Evolutionary conservation across 192 early-diverging fungal species (phyloP).

Genomic region (Backusella parvicylindrica): DNA sequence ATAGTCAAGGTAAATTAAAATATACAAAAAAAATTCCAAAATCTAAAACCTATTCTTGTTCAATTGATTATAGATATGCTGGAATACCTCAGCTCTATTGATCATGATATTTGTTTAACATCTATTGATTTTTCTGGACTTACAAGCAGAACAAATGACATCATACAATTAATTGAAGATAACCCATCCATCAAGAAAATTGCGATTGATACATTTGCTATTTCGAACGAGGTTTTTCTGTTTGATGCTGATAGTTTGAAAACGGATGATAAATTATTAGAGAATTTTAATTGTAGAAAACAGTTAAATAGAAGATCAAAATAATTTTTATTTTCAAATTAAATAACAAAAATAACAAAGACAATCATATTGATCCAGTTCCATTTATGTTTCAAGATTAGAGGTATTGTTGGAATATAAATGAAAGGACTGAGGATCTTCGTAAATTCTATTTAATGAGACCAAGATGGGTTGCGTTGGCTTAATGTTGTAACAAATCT

Average conservation of each 20-base stretch:
- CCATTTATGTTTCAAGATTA: background rate
- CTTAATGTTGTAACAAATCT: background rate
- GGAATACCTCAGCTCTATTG: background rate
- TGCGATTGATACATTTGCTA: background rate
- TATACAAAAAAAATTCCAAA: no score
- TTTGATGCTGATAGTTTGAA: background rate
- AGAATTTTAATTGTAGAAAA: conserved; percentile 1
- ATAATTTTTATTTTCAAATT: background rate
- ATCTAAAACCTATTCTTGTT: no score
- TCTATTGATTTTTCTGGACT: conserved; percentile 4
- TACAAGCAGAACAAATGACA: background rate
- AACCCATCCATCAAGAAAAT: background rate
- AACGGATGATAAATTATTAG: background rate
- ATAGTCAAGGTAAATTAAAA: no score
- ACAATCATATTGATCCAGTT: background rate
- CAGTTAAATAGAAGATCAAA: background rate
- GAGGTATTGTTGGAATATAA: background rate
- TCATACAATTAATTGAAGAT: background rate
- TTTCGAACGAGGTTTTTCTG: background rate
- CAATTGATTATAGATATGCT: background rate
- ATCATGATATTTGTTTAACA: background rate
- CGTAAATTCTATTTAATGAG: background rate
- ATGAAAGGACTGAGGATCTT: background rate
- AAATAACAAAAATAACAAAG: no score
- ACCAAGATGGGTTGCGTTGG: background rate